Evolutionary conservation across 2,329 filamentous ascomycete species (phyloP).

Genomic region (Amauroascus verrucosus): DNA sequence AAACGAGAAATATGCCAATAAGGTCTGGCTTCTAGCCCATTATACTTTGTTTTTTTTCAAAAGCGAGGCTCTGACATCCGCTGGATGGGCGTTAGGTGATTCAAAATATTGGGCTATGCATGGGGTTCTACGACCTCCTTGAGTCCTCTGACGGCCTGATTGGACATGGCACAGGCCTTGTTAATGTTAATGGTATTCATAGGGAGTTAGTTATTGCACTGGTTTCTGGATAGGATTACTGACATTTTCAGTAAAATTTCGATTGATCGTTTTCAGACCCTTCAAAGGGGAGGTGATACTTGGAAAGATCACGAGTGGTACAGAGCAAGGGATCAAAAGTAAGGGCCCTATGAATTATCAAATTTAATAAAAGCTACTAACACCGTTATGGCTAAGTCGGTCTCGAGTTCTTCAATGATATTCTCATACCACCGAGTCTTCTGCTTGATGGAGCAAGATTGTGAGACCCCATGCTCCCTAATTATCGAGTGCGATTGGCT

Average conservation of each 20-base stretch:
- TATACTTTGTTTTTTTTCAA: background rate
- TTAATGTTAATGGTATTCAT: slow-evolving; percentile 75
- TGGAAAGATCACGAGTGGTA: slow-evolving; percentile 69
- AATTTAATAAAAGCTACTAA: slow-evolving; percentile 13
- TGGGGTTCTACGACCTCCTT: slow-evolving; percentile 84
- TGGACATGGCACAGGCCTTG: slow-evolving; percentile 79
- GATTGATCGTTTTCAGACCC: slow-evolving; percentile 83
- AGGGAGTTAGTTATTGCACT: background rate
- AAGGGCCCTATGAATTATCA: slow-evolving; percentile 21
- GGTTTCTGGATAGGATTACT: background rate
- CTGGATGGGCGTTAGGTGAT: slow-evolving; percentile 52
- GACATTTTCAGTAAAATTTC: slow-evolving; percentile 63
- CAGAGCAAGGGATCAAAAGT: slow-evolving; percentile 62
- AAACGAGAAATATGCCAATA: slow-evolving; percentile 93
- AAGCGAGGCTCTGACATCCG: background rate
- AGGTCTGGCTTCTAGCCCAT: slow-evolving; percentile 40
- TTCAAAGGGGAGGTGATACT: slow-evolving; percentile 91
- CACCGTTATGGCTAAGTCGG: slow-evolving; percentile 44
- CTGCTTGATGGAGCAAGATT: slow-evolving; percentile 68
- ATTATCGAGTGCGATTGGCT: background rate
- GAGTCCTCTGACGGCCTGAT: slow-evolving; percentile 88
- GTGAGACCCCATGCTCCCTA: slow-evolving; percentile 40
- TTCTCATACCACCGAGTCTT: slow-evolving; percentile 65
- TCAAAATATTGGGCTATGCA: slow-evolving; percentile 85
- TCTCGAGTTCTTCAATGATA: slow-evolving; percentile 89